Percentiles rank a stretch among this genome's conserved stretches.
Evolutionary conservation across 2,329 filamentous ascomycete genomes (phyloP).

Genomic region (Colletotrichum plurivorum): DNA sequence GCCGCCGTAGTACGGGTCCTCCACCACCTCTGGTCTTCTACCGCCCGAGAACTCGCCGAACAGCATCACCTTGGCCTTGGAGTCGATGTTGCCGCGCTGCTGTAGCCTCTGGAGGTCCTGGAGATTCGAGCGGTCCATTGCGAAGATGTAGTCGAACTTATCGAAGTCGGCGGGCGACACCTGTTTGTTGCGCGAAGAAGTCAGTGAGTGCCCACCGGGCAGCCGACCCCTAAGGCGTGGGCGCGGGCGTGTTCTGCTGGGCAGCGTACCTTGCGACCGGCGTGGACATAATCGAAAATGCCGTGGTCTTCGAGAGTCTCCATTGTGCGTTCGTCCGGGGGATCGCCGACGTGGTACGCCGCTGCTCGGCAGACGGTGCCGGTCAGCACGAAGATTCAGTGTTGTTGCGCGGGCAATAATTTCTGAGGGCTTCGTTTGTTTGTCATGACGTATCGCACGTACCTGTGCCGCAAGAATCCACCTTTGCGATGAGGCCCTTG

Average conservation of each 20-base stretch:
- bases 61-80: conserved; percentile 79
- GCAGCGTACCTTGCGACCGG: conserved; percentile 79
- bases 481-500: conserved; percentile 70
- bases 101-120: conserved; percentile 75
- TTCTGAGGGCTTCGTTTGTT: neutral
- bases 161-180: conserved; percentile 79
- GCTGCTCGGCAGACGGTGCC: conserved; percentile 56
- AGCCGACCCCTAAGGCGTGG: neutral
- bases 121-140: conserved; percentile 92
- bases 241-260: conserved; percentile 20
- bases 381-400: conserved; percentile 18
- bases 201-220: conserved; percentile 9
- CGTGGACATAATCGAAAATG: conserved; percentile 83
- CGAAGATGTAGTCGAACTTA: conserved; percentile 92
- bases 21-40: conserved; percentile 76
- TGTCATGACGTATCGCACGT: conserved; percentile 41
- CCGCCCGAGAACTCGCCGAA: conserved; percentile 87
- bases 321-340: conserved; percentile 88
- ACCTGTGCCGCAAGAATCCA: conserved; percentile 93
- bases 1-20: conserved; percentile 95
- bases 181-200: conserved; percentile 48
- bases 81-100: conserved; percentile 68
- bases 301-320: conserved; percentile 80
- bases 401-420: neutral
- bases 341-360: conserved; percentile 84